Evolutionary conservation across 2,329 filamentous ascomycete genomes (phyloP), one percentile per base, ranked within the genome.

Genomic region (Colletotrichum destructivum): DNA sequence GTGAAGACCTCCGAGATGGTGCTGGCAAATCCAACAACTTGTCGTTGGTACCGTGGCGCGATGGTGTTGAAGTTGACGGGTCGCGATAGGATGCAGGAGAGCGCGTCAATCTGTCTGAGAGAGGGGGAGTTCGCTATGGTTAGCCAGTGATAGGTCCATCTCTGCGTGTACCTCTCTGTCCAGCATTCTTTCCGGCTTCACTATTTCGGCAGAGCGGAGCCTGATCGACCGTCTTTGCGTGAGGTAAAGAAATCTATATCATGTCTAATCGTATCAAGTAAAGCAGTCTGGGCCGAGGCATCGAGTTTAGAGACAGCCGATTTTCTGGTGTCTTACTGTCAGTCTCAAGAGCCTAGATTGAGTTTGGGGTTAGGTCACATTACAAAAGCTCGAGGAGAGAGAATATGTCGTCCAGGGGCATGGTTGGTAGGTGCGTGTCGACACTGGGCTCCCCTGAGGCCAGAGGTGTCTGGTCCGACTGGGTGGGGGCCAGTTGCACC

Each of bases 341-440:
- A 71, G 71, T 46, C 31, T 26, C 2, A 61, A 57, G 44, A n/a
- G 16, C 11, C n/a, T 11, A 35, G 51, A 11, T 40, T 44, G 26
- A 42, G n/a, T 54, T 62, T 23, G 52, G 6, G 56, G 57, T 44
- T 21, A n/a, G 26, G 49, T 42, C 11, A 26, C 26, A 57, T 71
- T 62, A 71, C 71, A 73, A 49, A 38, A 51, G 23, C n/a, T 59
- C 59, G 13, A 73, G 12, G 6, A 73, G 49, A 12, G 71, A 67
- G 4, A 63, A 64, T 0, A 73, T 18, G 42, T 73, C 71, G 23
- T 73, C 55, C 16, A 44, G 38, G 11, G 64, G 52, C 18, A 57
- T 15, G 16, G 31, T 38, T 15, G 47, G 12, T 9, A 7, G 57
- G 23, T 68, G 49, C 12, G n/a, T 18, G 44, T 21, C 68, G 15